phyloP scores from a whole-genome alignment of 2,329 filamentous ascomycete genomes.

The Trichothecium roseum region DNA sequence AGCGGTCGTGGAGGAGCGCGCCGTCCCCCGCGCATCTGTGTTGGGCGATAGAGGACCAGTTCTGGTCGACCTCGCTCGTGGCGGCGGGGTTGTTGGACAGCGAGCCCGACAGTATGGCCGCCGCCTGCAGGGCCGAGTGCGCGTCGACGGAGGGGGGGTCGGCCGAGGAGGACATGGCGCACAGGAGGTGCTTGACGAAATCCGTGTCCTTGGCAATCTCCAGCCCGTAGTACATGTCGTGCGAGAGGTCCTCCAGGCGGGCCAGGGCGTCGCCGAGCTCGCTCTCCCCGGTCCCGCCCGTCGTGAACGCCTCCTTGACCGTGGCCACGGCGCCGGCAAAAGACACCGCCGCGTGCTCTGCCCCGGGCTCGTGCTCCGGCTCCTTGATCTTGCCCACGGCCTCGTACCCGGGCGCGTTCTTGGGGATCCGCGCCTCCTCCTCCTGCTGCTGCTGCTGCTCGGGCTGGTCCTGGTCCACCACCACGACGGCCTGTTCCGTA shows the following conservation, averaged over 20 bases:
- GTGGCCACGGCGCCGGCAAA: conserved; percentile 33
- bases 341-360: conserved; percentile 18
- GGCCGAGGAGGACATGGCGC: conserved; percentile 32
- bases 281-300: conserved; percentile 1
- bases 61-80: conserved; percentile 36
- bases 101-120: conserved; percentile 45
- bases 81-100: conserved; percentile 57
- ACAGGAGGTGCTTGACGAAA: conserved; percentile 44
- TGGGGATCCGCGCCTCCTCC: conserved; percentile 25
- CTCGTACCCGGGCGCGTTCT: conserved; percentile 47
- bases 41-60: conserved; percentile 33
- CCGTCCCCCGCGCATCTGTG: conserved; percentile 22
- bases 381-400: conserved; percentile 45
- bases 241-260: conserved; percentile 50
- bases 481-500: conserved; percentile 40
- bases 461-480: conserved; percentile 37
- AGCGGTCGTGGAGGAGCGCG: conserved; percentile 20
- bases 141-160: conserved; percentile 12
- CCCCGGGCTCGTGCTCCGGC: conserved; percentile 22
- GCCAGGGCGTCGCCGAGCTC: conserved; percentile 40
- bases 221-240: conserved; percentile 61
- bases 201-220: conserved; percentile 47
- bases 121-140: conserved; percentile 39
- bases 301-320: conserved; percentile 31
- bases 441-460: conserved; percentile 2